These are phyloP conservation scores for Tetrahymena thermophila DNA, from an alignment of 73 alveolate species.

Conservation along the genomic window DNA sequence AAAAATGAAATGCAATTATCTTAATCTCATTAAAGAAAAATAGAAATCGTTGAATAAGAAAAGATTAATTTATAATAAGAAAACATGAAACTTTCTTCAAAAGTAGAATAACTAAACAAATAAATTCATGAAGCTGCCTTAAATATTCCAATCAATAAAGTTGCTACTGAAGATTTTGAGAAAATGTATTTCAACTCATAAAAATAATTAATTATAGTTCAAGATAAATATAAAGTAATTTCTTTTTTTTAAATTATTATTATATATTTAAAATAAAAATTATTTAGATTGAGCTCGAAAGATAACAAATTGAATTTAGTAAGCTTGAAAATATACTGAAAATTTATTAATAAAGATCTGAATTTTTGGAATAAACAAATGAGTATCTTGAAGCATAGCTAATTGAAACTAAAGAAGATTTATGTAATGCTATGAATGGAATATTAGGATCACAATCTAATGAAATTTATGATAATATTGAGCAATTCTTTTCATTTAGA, in stretches of 20 bases:
- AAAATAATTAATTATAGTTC: neutral
- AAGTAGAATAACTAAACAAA: neutral
- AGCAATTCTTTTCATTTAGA: neutral
- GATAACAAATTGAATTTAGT: neutral
- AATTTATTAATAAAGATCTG: neutral
- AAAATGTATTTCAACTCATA: neutral
- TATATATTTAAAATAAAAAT: neutral
- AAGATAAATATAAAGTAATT: neutral
- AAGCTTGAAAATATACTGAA: neutral
- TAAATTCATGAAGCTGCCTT: neutral
- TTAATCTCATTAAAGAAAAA: neutral
- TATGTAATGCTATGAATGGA: neutral
- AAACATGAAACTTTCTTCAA: neutral
- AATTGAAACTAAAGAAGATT: neutral
- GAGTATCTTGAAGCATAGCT: neutral
- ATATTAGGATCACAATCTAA: neutral
- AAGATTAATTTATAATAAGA: neutral
- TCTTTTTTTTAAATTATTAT: neutral
- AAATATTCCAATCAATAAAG: neutral
- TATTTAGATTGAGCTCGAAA: neutral
- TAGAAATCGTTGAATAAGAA: neutral
- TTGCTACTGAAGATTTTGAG: neutral
- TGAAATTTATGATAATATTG: neutral
- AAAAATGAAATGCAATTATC: neutral
- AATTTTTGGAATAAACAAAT: neutral